Evolutionary conservation across 139 green algal genomes (phyloP), one percentile per base, ranked within the genome.

Genomic region (Tetradesmus lagerheimii): DNA sequence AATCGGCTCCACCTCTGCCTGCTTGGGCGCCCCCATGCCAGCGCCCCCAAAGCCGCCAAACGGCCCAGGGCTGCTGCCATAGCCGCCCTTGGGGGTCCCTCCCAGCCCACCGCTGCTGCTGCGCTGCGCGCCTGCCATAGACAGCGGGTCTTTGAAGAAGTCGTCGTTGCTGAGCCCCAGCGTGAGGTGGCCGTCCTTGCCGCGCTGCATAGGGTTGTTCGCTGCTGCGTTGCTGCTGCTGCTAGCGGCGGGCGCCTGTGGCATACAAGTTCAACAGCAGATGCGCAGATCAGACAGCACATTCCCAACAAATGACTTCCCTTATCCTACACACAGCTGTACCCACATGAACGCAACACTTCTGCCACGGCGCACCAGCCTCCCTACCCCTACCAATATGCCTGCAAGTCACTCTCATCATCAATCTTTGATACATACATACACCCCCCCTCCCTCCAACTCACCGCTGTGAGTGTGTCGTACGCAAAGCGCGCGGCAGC

Each of bases 151-250:
- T 3, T 83, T 91, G 88, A 97, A 97, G 83, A 96, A 96, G 93
- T 96, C 94, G 76, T 93, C 93, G 31, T 37, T 79, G 53, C 53
- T 87, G 0, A 88, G 67, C 27, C 88, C 88, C 5, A 98, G 92
- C 0, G 91, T 95, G 0, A 98, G 88, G 92, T 98, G 96, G 14
- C 96, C 96, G 77, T 98, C 96, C 89, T 97, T 97, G 87, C 96
- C 96, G 14, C 96, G 94, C 83, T 93, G 89, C 43, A 94, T 87
- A 6, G 37, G 80, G 67, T 37, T 71, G 57, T n/a, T n/a, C 27
- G 88, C 53, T 64, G 86, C 78, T 16, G 78, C 5, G 35, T 14
- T 34, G 53, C 50, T 50, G 41, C 50, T 43, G 77, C 75, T 85
- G 85, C 74, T 85, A 47, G 66, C 87, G 34, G 87, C 37, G 29